Base-by-base conservation (phyloP, 805 yeast genomes). In the Candida sanyiensis region DNA sequence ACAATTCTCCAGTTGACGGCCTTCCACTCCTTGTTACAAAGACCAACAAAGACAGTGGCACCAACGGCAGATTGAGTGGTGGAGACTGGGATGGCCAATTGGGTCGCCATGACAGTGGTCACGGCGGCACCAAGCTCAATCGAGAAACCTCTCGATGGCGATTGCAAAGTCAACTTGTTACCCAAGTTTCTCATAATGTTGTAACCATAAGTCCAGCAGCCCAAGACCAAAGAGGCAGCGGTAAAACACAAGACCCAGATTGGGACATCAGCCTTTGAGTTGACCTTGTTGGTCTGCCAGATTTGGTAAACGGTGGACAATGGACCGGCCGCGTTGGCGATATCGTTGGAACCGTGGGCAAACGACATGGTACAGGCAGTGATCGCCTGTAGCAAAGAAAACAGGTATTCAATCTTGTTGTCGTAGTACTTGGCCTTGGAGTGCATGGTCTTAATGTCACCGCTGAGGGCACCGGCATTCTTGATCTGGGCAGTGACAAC, bases 341-440 rank as follows among this genome's bases (percentile, higher is more conserved):
- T 80, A 62, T 82, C 90, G 54, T 82, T 82, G 28, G 90, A 80
- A 40, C 90, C 90, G 54, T 82, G 90, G 6, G 89, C 85, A 59
- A 83, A 80, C 2, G 89, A 81, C 81, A 81, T 80, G 36, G 87
- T 81, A 49, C 78, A 72, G 12, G 90, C 89, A 29, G 89, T 81
- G 46, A 81, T 60, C 37, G 77, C 80, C 61, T 82, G 90, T 39
- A 80, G 63, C 45, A 80, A 64, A 4, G 89, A 75, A 57, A 73
- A 82, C 47, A 82, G 59, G 57, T 70, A 78, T 62, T 82, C 90
- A 42, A 78, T 64, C 58, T 77, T 77, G 71, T 75, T 77, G 56
- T 80, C 84, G 60, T 82, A 82, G 51, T 70, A 75, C 58, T 76
- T 78, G 43, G 87, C 76, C 42, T 65, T 64, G 24, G 64, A 47